Evolutionary conservation across 164 flowering plant genomes (phyloP).

Genomic region (Stephania japonica): DNA sequence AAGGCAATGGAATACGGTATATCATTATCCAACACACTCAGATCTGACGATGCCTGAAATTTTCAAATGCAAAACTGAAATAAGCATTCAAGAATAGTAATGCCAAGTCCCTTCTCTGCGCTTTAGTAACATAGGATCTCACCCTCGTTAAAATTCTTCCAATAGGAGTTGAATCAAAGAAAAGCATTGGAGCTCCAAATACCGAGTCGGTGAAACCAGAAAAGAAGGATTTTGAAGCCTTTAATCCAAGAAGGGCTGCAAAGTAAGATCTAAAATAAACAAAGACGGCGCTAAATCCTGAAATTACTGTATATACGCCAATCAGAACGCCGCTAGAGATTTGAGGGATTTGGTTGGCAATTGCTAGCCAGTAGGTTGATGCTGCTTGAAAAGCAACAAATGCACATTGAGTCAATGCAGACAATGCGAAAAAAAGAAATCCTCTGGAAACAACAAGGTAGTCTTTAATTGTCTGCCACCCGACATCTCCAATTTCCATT

Average conservation of each 20-base stretch:
- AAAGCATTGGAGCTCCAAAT: constrained; percentile 85
- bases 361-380: constrained; percentile 76
- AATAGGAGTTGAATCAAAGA: constrained; percentile 86
- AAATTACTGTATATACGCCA: constrained; percentile 57
- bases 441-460: constrained; percentile 57
- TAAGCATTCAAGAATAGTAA: background rate
- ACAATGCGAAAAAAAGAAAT: constrained; percentile 18
- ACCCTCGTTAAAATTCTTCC: constrained; percentile 85
- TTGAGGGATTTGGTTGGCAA: constrained; percentile 44
- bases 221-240: constrained; percentile 72
- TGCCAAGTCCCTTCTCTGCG: background rate
- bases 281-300: constrained; percentile 46
- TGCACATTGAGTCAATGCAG: constrained; percentile 28
- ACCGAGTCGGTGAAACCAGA: constrained; percentile 50
- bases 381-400: constrained; percentile 59
- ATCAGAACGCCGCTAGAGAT: constrained; percentile 37
- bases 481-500: constrained; percentile 58
- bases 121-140: constrained; percentile 14
- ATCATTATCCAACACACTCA: constrained; percentile 67
- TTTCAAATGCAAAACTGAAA: background rate
- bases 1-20: constrained; percentile 50
- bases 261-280: constrained; percentile 44
- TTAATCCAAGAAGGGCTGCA: constrained; percentile 54
- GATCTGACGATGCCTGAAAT: constrained; percentile 81
- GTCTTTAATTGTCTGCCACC: constrained; percentile 71